Percentiles rank a stretch among this genome's conserved stretches.
Conservation (phyloP, 805 yeast species). For the Teunomyces lycoperdinae region DNA sequence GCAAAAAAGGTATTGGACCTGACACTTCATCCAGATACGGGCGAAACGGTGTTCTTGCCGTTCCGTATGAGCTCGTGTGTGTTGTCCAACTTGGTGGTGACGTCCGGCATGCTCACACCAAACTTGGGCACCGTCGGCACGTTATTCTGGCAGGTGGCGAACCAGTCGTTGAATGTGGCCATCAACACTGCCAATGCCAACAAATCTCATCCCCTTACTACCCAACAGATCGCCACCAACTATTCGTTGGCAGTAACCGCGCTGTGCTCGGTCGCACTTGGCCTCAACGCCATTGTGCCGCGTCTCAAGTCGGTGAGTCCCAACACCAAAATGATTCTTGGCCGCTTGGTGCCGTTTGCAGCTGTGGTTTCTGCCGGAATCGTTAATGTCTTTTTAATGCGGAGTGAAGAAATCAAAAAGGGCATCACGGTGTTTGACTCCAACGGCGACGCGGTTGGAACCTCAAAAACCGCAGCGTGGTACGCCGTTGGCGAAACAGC, state of each 20-base stretch:
- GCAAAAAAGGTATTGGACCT: constrained; percentile 88
- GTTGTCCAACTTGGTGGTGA: constrained; percentile 86
- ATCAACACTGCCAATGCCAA: constrained; percentile 95
- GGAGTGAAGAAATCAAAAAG: constrained; percentile 87
- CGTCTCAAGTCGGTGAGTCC: constrained; percentile 69
- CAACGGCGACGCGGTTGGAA: constrained; percentile 59
- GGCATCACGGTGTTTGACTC: constrained; percentile 73
- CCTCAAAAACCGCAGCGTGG: constrained; percentile 81
- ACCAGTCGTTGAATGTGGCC: constrained; percentile 95
- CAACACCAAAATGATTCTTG: constrained; percentile 63
- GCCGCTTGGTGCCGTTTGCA: constrained; percentile 94
- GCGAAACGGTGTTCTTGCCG: constrained; percentile 87
- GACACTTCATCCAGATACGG: constrained; percentile 94
- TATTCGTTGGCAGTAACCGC: constrained; percentile 90
- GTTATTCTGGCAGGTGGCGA: constrained; percentile 95
- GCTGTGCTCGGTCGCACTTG: constrained; percentile 92
- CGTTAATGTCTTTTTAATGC: constrained; percentile 94
- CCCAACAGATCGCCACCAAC: constrained; percentile 71
- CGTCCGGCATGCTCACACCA: constrained; percentile 98
- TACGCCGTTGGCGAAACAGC: constrained; percentile 98
- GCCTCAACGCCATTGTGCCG: constrained; percentile 90
- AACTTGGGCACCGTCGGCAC: constrained; percentile 88
- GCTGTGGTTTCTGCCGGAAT: constrained; percentile 98
- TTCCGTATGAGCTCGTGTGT: constrained; percentile 98
- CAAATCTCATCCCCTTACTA: constrained; percentile 87